Evolutionary conservation across 75 land plant genomes (phyloP).

Genomic region (Pinus taeda): DNA sequence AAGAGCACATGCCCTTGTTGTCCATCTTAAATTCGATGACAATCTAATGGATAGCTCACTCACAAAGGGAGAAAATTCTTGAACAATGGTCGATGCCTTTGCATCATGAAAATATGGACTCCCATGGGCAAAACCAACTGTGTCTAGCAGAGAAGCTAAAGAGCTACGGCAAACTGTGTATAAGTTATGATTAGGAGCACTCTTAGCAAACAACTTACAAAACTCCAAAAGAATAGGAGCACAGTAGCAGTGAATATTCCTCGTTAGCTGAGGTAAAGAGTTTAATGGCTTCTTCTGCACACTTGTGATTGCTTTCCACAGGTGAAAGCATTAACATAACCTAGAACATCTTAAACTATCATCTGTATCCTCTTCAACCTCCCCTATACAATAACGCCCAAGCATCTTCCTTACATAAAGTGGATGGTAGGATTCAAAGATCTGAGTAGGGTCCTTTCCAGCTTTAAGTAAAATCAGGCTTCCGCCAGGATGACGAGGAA

Average conservation of each 20-base stretch:
- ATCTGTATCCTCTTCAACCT: too few relatives aligned
- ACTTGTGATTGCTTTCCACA: constrained; percentile 24
- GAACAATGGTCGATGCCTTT: constrained; percentile 29
- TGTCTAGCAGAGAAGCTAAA: constrained; percentile 59
- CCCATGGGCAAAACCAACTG: constrained; percentile 22
- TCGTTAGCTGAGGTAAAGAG: constrained; percentile 39
- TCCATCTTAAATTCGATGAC: constrained; percentile 30
- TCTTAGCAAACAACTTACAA: constrained; percentile 61
- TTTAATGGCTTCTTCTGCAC: constrained; percentile 65
- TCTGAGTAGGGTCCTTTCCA: too few relatives aligned
- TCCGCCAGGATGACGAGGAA: too few relatives aligned
- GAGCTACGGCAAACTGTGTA: constrained; percentile 65
- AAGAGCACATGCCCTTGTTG: constrained; percentile 16
- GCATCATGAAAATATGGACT: constrained; percentile 20
- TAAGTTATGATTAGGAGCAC: constrained; percentile 45
- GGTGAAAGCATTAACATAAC: constrained; percentile 63
- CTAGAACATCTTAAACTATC: too few relatives aligned
- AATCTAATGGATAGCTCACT: constrained; percentile 51
- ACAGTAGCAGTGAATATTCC: constrained; percentile 34
- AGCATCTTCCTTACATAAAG: too few relatives aligned
- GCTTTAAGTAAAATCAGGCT: too few relatives aligned
- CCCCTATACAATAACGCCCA: too few relatives aligned
- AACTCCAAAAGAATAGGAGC: constrained; percentile 74
- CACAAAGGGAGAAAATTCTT: constrained; percentile 72
- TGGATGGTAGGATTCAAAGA: too few relatives aligned